A percentile compares a stretch with the other conserved stretches of the same genome.
These are phyloP conservation scores for Geranium incanum DNA, from an alignment of 441 rosid genomes.

Conservation along the genomic window DNA sequence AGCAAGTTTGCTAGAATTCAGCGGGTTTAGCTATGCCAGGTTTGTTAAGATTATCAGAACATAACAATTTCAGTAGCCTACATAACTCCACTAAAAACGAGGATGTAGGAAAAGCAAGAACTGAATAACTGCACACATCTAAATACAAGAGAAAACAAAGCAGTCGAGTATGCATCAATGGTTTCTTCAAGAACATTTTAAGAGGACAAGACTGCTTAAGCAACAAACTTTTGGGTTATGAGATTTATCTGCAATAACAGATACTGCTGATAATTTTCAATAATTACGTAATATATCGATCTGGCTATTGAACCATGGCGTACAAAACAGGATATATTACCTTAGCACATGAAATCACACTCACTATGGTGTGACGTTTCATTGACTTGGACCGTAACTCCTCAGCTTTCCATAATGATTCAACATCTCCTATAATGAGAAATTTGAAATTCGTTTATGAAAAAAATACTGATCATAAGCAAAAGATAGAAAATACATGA, in stretches of 20 bases:
- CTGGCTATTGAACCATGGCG: conserved; percentile 1
- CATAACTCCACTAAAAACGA: not conserved
- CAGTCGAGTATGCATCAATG: not conserved
- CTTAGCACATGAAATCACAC: conserved; percentile 79
- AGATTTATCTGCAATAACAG: not conserved
- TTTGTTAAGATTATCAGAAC: not conserved
- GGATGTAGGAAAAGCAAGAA: not conserved
- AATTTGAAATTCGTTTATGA: conserved; percentile 10
- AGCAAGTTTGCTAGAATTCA: conserved; percentile 5
- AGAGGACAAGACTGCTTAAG: not conserved
- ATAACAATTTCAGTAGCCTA: not conserved
- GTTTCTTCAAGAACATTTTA: not conserved
- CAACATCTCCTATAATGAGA: conserved; percentile 48
- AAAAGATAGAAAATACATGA: not conserved
- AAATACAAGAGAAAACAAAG: not conserved
- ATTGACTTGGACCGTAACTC: conserved; percentile 56
- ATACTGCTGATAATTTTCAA: not conserved
- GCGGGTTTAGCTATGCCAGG: not conserved
- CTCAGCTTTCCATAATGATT: conserved; percentile 62
- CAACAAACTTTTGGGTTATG: not conserved
- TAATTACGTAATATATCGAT: conserved; percentile 12
- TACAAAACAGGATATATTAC: conserved; percentile 29
- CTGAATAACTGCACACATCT: not conserved
- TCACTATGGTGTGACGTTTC: conserved; percentile 49
- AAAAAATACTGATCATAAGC: conserved; percentile 2